Base-by-base conservation (phyloP, 306 rosid genomes). In the Macrotyloma uniflorum region DNA sequence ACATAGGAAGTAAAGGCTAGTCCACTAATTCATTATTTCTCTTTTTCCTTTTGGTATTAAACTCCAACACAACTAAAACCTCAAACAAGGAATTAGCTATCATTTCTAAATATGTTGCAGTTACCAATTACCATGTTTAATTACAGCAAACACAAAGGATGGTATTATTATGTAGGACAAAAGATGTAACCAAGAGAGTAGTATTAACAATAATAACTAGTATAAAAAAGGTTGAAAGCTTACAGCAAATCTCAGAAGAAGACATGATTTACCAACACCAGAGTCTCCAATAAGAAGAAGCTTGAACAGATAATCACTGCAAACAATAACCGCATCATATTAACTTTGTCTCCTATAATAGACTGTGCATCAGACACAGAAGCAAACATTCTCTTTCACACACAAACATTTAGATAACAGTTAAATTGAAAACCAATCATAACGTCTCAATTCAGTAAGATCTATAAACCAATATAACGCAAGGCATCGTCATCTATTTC, bases 231-330 rank as follows among this genome's bases (percentile, higher is more conserved):
- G 51, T 19, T 18, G 43, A 61, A 35, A 50, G 50, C 98, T 91
- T 91, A 94, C 98, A 50, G 98, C 98, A 82, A 94, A 94, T 86
- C 98, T 91, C 90, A 94, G 89, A 79, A 94, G 98, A 70, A 94
- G 85, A 78, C 97, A 94, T 7, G 98, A 94, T 83, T 94, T 94
- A 16, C 98, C 98, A 72, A 94, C 98, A 74, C 98, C 98, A 46
- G 98, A 94, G 74, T 94, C 98, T 67, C 98, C 98, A 74, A 94
- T 94, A 79, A 94, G 91, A 84, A 94, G 88, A 69, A 94, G 98
- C 94, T 94, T 94, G 85, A 94, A 94, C 88, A 94, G 83, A 79
- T 94, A 94, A 84, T 94, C 97, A 85, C 98, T 94, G 93, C 82
- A 74, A 8, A 57, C 35, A 26, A 55, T 45, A 67, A 46, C 22